These are phyloP conservation scores for Myriangium duriaei DNA, from an alignment of 2,329 filamentous ascomycete genomes.

Conservation along the genomic window DNA sequence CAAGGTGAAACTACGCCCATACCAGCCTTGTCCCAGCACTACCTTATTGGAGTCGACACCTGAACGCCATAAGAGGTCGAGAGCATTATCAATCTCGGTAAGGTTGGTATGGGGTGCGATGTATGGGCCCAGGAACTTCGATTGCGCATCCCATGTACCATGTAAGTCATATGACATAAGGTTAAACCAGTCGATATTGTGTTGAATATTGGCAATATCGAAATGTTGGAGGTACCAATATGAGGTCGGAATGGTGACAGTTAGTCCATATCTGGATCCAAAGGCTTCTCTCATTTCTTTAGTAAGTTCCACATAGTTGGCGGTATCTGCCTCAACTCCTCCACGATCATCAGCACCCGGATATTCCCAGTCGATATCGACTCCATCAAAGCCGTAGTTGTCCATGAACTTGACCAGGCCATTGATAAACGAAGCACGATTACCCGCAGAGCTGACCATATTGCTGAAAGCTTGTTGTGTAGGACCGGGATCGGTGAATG, in stretches of 20 bases:
- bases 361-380: slow-evolving; percentile 16
- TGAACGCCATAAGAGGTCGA: slow-evolving; percentile 36
- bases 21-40: slow-evolving; percentile 34
- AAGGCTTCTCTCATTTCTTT: slow-evolving; percentile 28
- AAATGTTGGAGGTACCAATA: slow-evolving; percentile 24
- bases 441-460: slow-evolving; percentile 8
- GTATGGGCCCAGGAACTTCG: slow-evolving; percentile 19
- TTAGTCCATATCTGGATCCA: slow-evolving; percentile 20
- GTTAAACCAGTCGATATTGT: slow-evolving; percentile 22
- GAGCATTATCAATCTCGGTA: slow-evolving; percentile 30
- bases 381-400: slow-evolving; percentile 14
- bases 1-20: slow-evolving; percentile 27
- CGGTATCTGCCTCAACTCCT: slow-evolving; percentile 25
- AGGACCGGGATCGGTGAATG: slow-evolving; percentile 7
- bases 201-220: slow-evolving; percentile 16
- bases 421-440: slow-evolving; percentile 10
- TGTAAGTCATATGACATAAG: slow-evolving; percentile 36
- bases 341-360: slow-evolving; percentile 23
- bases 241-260: slow-evolving; percentile 16
- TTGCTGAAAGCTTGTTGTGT: slow-evolving; percentile 18
- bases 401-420: slow-evolving; percentile 12
- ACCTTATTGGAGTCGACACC: slow-evolving; percentile 30
- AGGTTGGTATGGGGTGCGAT: slow-evolving; percentile 32
- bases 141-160: slow-evolving; percentile 28
- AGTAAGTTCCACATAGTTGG: slow-evolving; percentile 26